phyloP scores from a whole-genome alignment of 345 rosid genomes.

The Linum tenue region DNA sequence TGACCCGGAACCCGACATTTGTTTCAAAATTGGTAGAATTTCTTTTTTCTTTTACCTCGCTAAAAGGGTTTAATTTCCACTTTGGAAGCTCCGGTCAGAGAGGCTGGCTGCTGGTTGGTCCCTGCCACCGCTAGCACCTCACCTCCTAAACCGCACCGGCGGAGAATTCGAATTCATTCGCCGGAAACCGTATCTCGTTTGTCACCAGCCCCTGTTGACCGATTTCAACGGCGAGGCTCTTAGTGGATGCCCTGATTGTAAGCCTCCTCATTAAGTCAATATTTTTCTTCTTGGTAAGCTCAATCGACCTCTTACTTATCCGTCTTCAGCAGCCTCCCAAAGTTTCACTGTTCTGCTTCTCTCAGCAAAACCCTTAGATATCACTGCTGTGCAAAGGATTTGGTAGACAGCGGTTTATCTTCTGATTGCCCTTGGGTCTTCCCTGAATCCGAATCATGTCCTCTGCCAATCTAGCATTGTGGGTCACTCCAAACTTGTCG shows the following conservation, averaged over 20 bases:
- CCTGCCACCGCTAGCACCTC: no score
- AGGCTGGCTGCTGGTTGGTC: no score
- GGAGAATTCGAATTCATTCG: no score
- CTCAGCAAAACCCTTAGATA: not conserved
- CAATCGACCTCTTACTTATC: not conserved
- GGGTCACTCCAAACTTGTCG: slow-evolving; percentile 25
- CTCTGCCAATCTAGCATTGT: slow-evolving; percentile 23
- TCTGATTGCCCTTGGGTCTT: not conserved
- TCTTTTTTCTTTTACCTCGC: no score
- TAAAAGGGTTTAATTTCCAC: no score
- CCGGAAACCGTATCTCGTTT: no score
- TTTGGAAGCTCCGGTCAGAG: no score
- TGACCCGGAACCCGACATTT: no score
- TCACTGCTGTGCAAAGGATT: not conserved
- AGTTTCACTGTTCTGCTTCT: not conserved
- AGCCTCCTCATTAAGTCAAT: not conserved
- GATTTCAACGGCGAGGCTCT: no score
- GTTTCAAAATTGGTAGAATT: no score
- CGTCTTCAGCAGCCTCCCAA: not conserved
- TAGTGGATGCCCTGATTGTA: not conserved
- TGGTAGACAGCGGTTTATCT: not conserved
- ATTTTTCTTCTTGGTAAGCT: slow-evolving; percentile 4
- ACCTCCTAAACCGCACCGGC: no score
- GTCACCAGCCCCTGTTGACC: no score
- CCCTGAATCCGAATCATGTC: slow-evolving; percentile 20